Conservation (phyloP, 495 filamentous ascomycete genomes). For the Neurospora sp. region DNA sequence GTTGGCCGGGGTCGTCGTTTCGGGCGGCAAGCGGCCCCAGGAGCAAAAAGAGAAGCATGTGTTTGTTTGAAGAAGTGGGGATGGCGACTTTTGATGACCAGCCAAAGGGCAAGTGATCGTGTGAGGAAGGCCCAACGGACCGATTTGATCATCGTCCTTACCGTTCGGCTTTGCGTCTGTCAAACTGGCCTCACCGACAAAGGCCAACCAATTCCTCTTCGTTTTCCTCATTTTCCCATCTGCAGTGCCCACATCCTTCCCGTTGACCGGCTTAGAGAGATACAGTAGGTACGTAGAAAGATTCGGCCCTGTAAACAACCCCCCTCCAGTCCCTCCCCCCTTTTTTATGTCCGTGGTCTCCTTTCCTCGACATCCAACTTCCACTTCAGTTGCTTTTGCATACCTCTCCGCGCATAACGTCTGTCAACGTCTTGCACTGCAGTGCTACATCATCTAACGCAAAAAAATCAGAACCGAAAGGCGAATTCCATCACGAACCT, state of each 20-base stretch:
- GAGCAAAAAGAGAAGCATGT: neutral
- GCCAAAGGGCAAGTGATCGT: slow-evolving; percentile 17
- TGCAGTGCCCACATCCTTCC: neutral
- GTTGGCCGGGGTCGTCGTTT: neutral
- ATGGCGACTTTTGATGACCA: slow-evolving; percentile 2
- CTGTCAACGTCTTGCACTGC: neutral
- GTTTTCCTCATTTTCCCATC: neutral
- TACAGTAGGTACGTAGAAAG: neutral
- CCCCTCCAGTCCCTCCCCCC: neutral
- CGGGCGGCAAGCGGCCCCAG: neutral
- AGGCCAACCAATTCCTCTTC: neutral
- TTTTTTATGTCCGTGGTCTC: neutral
- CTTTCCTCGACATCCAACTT: neutral
- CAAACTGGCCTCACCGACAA: neutral
- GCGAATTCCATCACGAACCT: neutral
- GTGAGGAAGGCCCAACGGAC: slow-evolving; percentile 5
- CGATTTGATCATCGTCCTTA: neutral
- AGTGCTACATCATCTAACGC: neutral
- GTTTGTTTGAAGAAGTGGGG: neutral
- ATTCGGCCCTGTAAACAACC: neutral
- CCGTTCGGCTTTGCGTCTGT: neutral
- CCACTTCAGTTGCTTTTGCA: neutral
- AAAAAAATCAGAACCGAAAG: neutral
- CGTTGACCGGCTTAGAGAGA: neutral
- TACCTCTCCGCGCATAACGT: neutral